phyloP scores from a whole-genome alignment of 441 rosid species.

The Arabidopsis hybrid region DNA sequence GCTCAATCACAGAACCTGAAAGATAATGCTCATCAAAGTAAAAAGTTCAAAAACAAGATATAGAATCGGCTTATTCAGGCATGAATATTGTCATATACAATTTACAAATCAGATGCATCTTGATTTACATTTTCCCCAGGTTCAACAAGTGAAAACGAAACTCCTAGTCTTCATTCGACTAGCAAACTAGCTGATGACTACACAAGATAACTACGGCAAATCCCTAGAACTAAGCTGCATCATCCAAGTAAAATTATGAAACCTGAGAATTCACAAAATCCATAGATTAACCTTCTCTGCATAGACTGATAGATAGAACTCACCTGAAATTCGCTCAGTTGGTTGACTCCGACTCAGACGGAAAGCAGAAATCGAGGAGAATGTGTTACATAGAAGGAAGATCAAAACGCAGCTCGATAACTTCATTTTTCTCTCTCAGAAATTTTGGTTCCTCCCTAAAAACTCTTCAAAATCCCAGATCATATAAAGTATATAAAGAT shows the following conservation, averaged over 20 bases:
- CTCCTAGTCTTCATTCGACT: neutral
- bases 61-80: constrained; percentile 3
- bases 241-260: constrained; percentile 11
- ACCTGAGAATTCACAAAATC: neutral
- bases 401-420: constrained; percentile 60
- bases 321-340: constrained; percentile 94
- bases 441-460: neutral
- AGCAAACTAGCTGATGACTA: constrained; percentile 10
- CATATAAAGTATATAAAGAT: neutral
- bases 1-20: neutral
- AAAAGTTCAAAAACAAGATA: neutral
- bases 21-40: neutral
- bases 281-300: neutral
- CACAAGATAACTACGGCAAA: neutral
- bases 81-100: neutral
- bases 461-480: too few relatives aligned
- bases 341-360: constrained; percentile 71
- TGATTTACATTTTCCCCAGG: neutral
- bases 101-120: constrained; percentile 15
- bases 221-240: neutral
- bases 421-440: constrained; percentile 49
- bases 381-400: constrained; percentile 47
- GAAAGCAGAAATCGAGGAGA: constrained; percentile 57
- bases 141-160: constrained; percentile 10
- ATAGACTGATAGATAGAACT: neutral